Conservation (phyloP, 345 rosid species). For the Sonneratia alba region DNA sequence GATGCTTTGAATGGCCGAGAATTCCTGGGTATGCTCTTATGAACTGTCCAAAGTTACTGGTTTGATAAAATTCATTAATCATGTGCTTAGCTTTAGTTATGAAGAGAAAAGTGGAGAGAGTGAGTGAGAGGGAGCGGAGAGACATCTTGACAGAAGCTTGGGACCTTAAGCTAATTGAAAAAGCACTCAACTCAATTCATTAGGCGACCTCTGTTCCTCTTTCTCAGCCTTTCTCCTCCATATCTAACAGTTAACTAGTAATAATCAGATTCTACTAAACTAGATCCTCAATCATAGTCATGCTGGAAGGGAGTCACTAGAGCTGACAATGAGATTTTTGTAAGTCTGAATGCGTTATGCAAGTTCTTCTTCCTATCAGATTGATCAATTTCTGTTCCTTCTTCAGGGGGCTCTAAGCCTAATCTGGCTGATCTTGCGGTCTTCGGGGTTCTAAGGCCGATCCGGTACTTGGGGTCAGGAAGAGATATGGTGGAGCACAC, state of each 20-base stretch:
- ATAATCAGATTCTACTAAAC: too few relatives aligned
- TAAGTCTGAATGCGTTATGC: not conserved
- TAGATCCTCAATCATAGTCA: too few relatives aligned
- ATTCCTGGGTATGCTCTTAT: conserved; percentile 36
- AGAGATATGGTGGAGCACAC: conserved; percentile 69
- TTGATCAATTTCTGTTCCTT: not conserved
- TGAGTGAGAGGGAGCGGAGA: not conserved
- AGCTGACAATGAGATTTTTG: not conserved
- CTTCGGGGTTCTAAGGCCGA: conserved; percentile 59
- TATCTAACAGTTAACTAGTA: too few relatives aligned
- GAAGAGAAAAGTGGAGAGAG: not conserved
- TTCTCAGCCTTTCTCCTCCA: too few relatives aligned
- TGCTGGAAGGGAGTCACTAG: too few relatives aligned
- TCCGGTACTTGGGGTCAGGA: conserved; percentile 49
- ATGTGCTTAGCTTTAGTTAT: not conserved
- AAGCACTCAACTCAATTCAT: too few relatives aligned
- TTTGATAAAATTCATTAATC: not conserved
- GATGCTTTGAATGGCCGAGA: conserved; percentile 50
- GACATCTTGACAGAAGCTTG: not conserved
- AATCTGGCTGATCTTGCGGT: conserved; percentile 62
- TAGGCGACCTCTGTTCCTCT: too few relatives aligned
- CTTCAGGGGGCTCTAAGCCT: conserved; percentile 51
- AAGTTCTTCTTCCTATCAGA: not conserved
- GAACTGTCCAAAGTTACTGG: not conserved
- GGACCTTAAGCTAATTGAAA: not conserved